A percentile compares a stretch with the other conserved stretches of the same genome.
Conservation (phyloP, 2,329 filamentous ascomycete species). For the Pleomassaria siparia region DNA sequence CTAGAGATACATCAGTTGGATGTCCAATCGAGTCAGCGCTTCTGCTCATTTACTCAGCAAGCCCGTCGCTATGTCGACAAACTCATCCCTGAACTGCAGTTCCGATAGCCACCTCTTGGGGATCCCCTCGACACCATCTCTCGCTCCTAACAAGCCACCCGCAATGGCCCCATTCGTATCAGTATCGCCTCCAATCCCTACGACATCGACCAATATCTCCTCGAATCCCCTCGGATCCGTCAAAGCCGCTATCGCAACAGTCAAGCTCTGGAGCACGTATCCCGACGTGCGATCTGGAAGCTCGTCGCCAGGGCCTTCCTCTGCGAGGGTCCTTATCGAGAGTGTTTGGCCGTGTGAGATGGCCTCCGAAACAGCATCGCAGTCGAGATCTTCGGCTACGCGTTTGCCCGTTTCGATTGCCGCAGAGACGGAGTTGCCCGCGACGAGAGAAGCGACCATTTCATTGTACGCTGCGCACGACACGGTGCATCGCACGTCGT, state of each 20-base stretch:
- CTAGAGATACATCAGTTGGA: too few relatives aligned
- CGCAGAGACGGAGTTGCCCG: constrained; percentile 8
- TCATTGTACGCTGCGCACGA: constrained; percentile 27
- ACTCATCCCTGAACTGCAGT: constrained; percentile 25
- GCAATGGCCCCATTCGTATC: constrained; percentile 54
- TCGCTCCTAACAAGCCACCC: constrained; percentile 49
- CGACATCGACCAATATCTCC: constrained; percentile 51
- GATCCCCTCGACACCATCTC: constrained; percentile 48
- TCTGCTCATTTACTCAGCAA: too few relatives aligned
- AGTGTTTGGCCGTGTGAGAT: constrained; percentile 21
- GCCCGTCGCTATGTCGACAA: constrained; percentile 16
- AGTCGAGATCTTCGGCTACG: constrained; percentile 9
- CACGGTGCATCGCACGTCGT: constrained; percentile 22
- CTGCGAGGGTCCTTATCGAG: constrained; percentile 33
- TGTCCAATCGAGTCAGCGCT: too few relatives aligned
- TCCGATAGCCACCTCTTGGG: constrained; percentile 43
- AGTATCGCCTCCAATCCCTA: constrained; percentile 49
- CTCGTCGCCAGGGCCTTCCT: constrained; percentile 28
- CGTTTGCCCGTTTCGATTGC: constrained; percentile 14
- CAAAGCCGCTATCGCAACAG: constrained; percentile 47
- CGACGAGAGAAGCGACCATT: constrained; percentile 21
- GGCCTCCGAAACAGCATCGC: constrained; percentile 9
- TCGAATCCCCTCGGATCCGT: constrained; percentile 45
- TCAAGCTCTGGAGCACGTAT: constrained; percentile 49
- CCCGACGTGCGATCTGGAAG: constrained; percentile 40